Conservation (phyloP, 1,284 basidiomycete species). For the Cutaneotrichosporon sp. region DNA sequence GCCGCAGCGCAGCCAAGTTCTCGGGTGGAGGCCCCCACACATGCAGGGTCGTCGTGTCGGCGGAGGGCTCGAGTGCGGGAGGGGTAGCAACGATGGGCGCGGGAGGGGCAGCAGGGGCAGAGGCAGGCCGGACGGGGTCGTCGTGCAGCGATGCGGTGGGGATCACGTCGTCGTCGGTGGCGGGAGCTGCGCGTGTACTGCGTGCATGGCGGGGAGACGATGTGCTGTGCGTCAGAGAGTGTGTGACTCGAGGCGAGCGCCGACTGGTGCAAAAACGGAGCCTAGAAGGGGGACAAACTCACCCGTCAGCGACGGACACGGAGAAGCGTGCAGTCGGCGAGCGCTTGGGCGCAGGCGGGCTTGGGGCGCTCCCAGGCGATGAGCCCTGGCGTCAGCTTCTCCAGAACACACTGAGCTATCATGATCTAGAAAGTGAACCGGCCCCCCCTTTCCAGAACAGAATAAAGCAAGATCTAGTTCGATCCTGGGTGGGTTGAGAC, state of each 20-base stretch:
- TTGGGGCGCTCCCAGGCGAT: slow-evolving; percentile 12
- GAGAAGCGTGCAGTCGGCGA: slow-evolving; percentile 30
- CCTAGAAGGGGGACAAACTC: slow-evolving; percentile 2
- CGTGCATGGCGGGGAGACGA: slow-evolving; percentile 14
- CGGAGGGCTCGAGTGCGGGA: slow-evolving; percentile 25
- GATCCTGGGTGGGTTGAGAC: no score
- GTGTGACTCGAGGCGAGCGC: no score
- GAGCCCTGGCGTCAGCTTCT: slow-evolving; percentile 14
- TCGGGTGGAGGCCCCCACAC: slow-evolving; percentile 41
- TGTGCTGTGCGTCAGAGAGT: no score
- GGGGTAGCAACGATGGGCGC: slow-evolving; percentile 19
- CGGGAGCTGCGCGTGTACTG: slow-evolving; percentile 2
- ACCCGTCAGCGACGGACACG: slow-evolving; percentile 21
- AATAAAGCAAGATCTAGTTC: no score
- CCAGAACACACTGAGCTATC: neutral
- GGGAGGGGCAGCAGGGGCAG: neutral
- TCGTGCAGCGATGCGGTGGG: slow-evolving; percentile 26
- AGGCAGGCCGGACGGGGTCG: slow-evolving; percentile 7
- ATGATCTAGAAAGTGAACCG: no score
- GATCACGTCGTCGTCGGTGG: slow-evolving; percentile 21
- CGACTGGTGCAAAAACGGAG: no score
- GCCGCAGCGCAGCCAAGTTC: slow-evolving; percentile 27
- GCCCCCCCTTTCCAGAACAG: no score
- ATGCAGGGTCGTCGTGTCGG: slow-evolving; percentile 34
- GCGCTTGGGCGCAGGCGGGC: slow-evolving; percentile 22